These are phyloP conservation scores for Arachnopeziza araneosa DNA, from an alignment of 2,329 filamentous ascomycete genomes.

Conservation along the genomic window DNA sequence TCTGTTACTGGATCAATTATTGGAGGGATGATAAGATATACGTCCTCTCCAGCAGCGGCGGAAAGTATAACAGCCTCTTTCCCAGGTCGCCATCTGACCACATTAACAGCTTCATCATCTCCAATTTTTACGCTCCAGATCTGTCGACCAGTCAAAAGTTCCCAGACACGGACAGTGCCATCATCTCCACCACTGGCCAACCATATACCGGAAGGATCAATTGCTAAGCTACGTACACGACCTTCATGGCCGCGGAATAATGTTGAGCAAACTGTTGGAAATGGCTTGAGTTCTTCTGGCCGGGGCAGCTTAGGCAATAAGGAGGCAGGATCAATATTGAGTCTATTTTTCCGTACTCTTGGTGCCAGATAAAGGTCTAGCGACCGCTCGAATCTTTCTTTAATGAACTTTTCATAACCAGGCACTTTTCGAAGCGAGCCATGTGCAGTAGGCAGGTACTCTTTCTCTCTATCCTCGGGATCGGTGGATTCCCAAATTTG, in stretches of 20 bases:
- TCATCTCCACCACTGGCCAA: constrained; percentile 92
- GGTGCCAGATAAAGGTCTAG: constrained; percentile 94
- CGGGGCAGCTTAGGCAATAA: constrained; percentile 88
- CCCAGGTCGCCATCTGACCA: constrained; percentile 83
- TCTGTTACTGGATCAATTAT: constrained; percentile 68
- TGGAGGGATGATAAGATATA: constrained; percentile 78
- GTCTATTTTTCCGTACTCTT: constrained; percentile 81
- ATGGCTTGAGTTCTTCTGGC: constrained; percentile 89
- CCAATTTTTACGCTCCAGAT: constrained; percentile 79
- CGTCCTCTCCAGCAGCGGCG: constrained; percentile 75
- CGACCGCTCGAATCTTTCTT: constrained; percentile 93
- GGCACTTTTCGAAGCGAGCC: constrained; percentile 85
- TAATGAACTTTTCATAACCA: constrained; percentile 83
- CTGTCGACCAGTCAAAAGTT: constrained; percentile 77
- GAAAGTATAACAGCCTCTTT: constrained; percentile 77
- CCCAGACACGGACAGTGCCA: constrained; percentile 87
- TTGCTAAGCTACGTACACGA: constrained; percentile 74
- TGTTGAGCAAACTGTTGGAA: constrained; percentile 84
- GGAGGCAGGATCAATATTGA: constrained; percentile 94
- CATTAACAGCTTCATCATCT: constrained; percentile 73
- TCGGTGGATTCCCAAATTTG: constrained; percentile 80
- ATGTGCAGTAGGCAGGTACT: constrained; percentile 79
- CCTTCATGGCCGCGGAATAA: constrained; percentile 86
- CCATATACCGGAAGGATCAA: constrained; percentile 81
- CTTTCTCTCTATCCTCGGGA: constrained; percentile 83